phyloP scores from a whole-genome alignment of 129 eudicot genomes.

The Kitagawia praeruptora region DNA sequence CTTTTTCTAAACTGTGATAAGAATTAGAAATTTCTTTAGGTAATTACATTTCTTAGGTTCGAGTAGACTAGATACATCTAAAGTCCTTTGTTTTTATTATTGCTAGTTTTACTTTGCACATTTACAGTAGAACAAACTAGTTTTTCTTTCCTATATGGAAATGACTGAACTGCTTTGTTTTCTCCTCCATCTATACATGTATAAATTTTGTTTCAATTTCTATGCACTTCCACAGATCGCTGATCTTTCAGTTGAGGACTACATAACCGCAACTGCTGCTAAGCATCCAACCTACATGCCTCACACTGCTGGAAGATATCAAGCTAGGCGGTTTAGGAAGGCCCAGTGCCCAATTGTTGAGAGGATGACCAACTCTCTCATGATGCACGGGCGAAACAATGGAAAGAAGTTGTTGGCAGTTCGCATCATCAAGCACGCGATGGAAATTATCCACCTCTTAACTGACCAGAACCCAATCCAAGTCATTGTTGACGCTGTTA shows the following conservation, averaged over 20 bases:
- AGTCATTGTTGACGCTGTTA: conserved; percentile 80
- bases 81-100: background rate
- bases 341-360: conserved; percentile 85
- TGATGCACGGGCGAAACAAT: conserved; percentile 91
- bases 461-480: conserved; percentile 75
- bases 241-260: conserved; percentile 73
- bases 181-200: background rate
- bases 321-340: conserved; percentile 70
- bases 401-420: conserved; percentile 84
- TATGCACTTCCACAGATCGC: conserved; percentile 24
- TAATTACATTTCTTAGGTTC: background rate
- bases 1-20: background rate
- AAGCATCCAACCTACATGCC: conserved; percentile 75
- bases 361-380: conserved; percentile 78
- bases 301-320: conserved; percentile 84
- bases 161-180: background rate
- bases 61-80: background rate
- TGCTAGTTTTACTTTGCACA: background rate
- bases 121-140: background rate
- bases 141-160: background rate
- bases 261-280: conserved; percentile 63
- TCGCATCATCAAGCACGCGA: conserved; percentile 71
- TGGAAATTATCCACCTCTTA: conserved; percentile 77
- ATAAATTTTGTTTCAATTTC: background rate
- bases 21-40: background rate